These are phyloP conservation scores for Beauveria bassiana DNA, from an alignment of 2,329 filamentous ascomycete genomes.

Conservation along the genomic window DNA sequence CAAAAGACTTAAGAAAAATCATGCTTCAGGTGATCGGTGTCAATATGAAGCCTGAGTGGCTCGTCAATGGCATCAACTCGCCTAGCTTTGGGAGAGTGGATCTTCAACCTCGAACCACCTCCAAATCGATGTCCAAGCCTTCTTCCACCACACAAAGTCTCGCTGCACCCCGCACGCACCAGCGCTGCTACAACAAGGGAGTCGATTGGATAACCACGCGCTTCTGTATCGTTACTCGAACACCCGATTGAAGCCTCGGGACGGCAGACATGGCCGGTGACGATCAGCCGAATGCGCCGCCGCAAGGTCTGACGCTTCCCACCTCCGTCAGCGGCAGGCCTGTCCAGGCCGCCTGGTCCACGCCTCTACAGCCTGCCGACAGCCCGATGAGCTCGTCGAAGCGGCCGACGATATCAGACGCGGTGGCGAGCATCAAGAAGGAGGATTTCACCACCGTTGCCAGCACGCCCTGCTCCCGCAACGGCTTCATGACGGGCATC, in stretches of 20 bases:
- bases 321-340: constrained; percentile 5
- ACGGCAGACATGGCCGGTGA: not conserved
- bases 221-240: not conserved
- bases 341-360: constrained; percentile 4
- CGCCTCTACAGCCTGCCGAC: constrained; percentile 9
- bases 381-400: constrained; percentile 16
- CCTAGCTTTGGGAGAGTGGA: constrained; percentile 1
- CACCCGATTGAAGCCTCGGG: not conserved
- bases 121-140: not conserved
- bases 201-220: not conserved
- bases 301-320: constrained; percentile 1
- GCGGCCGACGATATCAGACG: constrained; percentile 44
- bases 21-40: no score
- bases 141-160: not conserved
- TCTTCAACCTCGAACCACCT: not conserved
- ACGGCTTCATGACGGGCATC: constrained; percentile 78
- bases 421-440: constrained; percentile 56
- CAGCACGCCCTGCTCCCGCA: constrained; percentile 74
- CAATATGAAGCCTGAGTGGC: not conserved
- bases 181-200: not conserved
- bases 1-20: no score
- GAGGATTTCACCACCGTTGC: constrained; percentile 67
- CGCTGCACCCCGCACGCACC: not conserved
- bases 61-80: not conserved
- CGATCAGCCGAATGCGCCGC: not conserved